Percentiles rank a stretch among this genome's conserved stretches.
phyloP scores from a whole-genome alignment of 352 stramenopile species.

The Phytopythium litorale region DNA sequence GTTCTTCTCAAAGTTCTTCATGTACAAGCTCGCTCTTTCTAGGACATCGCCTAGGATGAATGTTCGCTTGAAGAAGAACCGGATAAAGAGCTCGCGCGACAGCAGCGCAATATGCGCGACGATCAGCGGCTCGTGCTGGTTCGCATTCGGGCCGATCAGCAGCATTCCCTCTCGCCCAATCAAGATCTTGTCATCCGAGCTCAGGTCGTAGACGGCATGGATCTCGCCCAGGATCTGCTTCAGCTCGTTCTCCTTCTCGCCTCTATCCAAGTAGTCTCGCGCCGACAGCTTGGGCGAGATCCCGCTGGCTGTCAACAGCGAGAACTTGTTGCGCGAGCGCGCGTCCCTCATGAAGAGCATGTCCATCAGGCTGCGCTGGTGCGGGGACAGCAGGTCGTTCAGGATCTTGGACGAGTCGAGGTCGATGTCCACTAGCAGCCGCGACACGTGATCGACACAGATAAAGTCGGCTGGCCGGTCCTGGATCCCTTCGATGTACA shows the following conservation, averaged over 20 bases:
- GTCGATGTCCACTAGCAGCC: slow-evolving; percentile 94
- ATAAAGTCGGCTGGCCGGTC: slow-evolving; percentile 96
- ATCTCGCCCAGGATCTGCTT: slow-evolving; percentile 95
- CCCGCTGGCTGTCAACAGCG: slow-evolving; percentile 95
- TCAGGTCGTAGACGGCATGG: slow-evolving; percentile 95
- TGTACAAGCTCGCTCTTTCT: slow-evolving; percentile 88
- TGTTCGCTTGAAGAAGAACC: slow-evolving; percentile 95
- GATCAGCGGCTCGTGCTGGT: slow-evolving; percentile 91
- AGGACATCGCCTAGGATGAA: slow-evolving; percentile 97
- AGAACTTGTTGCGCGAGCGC: slow-evolving; percentile 95
- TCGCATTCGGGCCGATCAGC: slow-evolving; percentile 89
- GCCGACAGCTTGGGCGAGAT: slow-evolving; percentile 95
- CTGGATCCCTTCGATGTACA: slow-evolving; percentile 96
- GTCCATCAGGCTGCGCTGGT: slow-evolving; percentile 93
- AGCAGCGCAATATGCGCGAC: slow-evolving; percentile 91
- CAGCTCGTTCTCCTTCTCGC: slow-evolving; percentile 97
- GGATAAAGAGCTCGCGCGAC: slow-evolving; percentile 91
- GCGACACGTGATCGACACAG: slow-evolving; percentile 95
- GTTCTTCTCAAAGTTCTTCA: slow-evolving; percentile 91
- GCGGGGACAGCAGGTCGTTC: slow-evolving; percentile 92
- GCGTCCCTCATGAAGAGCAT: slow-evolving; percentile 96
- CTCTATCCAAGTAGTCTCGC: slow-evolving; percentile 95
- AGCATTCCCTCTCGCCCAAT: slow-evolving; percentile 94
- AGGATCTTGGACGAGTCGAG: slow-evolving; percentile 96
- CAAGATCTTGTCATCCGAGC: slow-evolving; percentile 93